Evolutionary conservation across 257 asterid species (phyloP).

Genomic region (Plantago major): DNA sequence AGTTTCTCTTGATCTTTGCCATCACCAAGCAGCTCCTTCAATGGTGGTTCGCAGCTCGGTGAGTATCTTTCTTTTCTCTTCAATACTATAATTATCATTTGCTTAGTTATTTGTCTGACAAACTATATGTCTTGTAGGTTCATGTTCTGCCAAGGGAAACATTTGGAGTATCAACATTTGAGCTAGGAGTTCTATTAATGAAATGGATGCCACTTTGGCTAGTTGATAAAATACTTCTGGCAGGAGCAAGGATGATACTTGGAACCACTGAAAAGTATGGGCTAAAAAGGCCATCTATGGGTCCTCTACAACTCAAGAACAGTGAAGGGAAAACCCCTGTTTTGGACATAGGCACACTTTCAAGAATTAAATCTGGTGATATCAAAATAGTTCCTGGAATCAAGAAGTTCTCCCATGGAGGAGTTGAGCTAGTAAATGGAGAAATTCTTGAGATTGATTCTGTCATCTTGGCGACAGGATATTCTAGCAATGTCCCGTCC

Average conservation of each 20-base stretch:
- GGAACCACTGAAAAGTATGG: slow-evolving; percentile 71
- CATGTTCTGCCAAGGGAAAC: slow-evolving; percentile 90
- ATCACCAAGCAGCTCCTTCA: slow-evolving; percentile 59
- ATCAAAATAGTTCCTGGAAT: slow-evolving; percentile 77
- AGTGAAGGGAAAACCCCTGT: slow-evolving; percentile 85
- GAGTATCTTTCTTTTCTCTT: slow-evolving; percentile 19
- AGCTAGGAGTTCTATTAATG: slow-evolving; percentile 47
- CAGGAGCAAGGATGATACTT: slow-evolving; percentile 53
- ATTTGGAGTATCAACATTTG: slow-evolving; percentile 68
- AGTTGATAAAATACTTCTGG: slow-evolving; percentile 57
- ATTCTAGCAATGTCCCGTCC: slow-evolving; percentile 86
- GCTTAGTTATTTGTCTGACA: neutral
- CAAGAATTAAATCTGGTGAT: slow-evolving; percentile 64
- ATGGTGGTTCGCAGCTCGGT: slow-evolving; percentile 84
- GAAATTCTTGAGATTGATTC: slow-evolving; percentile 57
- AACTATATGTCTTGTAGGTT: slow-evolving; percentile 33
- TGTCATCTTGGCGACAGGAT: slow-evolving; percentile 83
- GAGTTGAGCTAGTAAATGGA: slow-evolving; percentile 66
- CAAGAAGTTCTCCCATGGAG: slow-evolving; percentile 47
- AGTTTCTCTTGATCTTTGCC: slow-evolving; percentile 80
- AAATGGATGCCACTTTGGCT: slow-evolving; percentile 73
- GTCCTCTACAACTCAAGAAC: slow-evolving; percentile 78
- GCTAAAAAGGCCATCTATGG: slow-evolving; percentile 58
- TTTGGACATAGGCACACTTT: slow-evolving; percentile 71
- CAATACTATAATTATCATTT: neutral